A percentile compares a stretch with the other conserved stretches of the same genome.
phyloP scores from a whole-genome alignment of 2,329 filamentous ascomycete genomes.

The Monosporascus sp. region DNA sequence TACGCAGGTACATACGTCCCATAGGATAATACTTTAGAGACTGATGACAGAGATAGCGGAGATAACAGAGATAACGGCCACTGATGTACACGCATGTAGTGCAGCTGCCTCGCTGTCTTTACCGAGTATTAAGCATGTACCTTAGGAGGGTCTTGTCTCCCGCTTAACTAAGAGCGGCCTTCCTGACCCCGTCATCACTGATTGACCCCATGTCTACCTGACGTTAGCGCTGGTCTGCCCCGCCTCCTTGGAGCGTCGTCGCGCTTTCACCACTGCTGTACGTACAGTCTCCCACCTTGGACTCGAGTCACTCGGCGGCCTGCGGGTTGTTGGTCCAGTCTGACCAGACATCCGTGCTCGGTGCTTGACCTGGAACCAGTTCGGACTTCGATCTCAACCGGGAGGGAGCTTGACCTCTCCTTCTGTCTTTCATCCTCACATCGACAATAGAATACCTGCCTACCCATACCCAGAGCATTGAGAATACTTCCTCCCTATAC shows the following conservation, averaged over 20 bases:
- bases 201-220: too few relatives aligned
- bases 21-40: too few relatives aligned
- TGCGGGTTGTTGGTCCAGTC: background rate
- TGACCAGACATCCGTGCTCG: background rate
- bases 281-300: background rate
- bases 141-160: too few relatives aligned
- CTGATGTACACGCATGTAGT: too few relatives aligned
- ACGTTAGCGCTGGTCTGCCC: background rate
- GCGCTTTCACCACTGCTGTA: background rate
- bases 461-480: background rate
- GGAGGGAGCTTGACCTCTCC: background rate
- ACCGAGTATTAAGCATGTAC: too few relatives aligned
- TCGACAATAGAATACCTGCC: background rate
- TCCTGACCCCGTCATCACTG: too few relatives aligned
- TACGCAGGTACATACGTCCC: too few relatives aligned
- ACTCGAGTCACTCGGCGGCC: background rate
- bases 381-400: background rate
- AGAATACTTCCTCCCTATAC: background rate
- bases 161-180: too few relatives aligned
- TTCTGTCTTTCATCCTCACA: background rate
- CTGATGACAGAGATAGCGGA: too few relatives aligned
- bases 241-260: background rate
- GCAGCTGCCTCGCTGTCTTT: too few relatives aligned
- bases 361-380: background rate
- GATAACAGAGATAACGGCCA: too few relatives aligned